Conservation (phyloP, 2,329 filamentous ascomycete genomes). For the Nemania diffusa region DNA sequence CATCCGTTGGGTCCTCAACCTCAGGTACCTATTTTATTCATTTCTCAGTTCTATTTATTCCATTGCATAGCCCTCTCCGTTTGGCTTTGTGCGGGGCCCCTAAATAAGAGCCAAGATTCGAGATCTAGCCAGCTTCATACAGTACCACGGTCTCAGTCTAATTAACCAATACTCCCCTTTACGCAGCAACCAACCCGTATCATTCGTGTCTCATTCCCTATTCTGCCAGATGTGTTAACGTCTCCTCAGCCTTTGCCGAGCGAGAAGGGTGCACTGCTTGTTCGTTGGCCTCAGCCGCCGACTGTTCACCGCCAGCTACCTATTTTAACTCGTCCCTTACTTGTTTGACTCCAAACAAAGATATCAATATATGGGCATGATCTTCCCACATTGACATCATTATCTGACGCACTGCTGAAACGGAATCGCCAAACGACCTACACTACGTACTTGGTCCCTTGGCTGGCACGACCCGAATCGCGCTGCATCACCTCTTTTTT, state of each 20-base stretch:
- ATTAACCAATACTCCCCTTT: constrained; percentile 9
- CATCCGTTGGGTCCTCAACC: neutral
- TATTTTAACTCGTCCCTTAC: neutral
- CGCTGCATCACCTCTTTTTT: constrained; percentile 23
- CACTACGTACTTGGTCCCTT: constrained; percentile 7
- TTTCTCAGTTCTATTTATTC: constrained; percentile 5
- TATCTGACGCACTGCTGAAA: constrained; percentile 23
- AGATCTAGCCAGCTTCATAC: constrained; percentile 4
- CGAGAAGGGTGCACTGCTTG: neutral
- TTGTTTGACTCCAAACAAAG: constrained; percentile 10
- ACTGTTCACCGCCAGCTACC: neutral
- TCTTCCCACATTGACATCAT: constrained; percentile 24
- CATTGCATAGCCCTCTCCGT: constrained; percentile 13
- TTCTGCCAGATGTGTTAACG: neutral
- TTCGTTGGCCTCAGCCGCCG: neutral
- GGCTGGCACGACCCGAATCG: constrained; percentile 25
- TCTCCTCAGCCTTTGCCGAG: neutral
- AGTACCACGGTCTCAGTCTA: constrained; percentile 18
- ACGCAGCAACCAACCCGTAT: neutral
- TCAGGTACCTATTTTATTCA: neutral
- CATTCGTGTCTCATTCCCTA: constrained; percentile 3
- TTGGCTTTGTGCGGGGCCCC: constrained; percentile 6
- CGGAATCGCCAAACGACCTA: constrained; percentile 9
- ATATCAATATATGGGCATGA: constrained; percentile 5
- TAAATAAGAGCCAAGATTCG: constrained; percentile 16